Evolutionary conservation across 352 stramenopile genomes (phyloP).

Genomic region (Pythium phragmitis): DNA sequence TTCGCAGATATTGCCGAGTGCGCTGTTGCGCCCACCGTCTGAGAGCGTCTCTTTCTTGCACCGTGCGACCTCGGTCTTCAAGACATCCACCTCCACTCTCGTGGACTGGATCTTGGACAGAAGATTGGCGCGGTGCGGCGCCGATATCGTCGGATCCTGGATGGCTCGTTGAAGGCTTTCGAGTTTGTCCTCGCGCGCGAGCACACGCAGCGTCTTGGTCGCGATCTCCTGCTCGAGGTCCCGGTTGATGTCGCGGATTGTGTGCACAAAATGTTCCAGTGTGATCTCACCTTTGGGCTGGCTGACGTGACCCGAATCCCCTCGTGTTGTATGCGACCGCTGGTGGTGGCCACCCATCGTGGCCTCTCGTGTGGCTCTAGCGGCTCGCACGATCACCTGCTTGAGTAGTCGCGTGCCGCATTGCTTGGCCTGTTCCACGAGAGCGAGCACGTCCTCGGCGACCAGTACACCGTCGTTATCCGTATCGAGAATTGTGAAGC

Average conservation of each 20-base stretch:
- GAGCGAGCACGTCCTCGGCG: constrained; percentile 43
- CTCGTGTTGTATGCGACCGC: not conserved
- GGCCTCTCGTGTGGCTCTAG: constrained; percentile 34
- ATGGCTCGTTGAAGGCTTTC: constrained; percentile 15
- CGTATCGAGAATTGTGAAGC: constrained; percentile 65
- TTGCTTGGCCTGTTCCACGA: constrained; percentile 53
- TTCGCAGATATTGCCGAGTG: constrained; percentile 57
- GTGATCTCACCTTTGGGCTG: constrained; percentile 58
- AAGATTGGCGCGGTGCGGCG: constrained; percentile 1
- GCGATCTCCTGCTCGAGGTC: constrained; percentile 65
- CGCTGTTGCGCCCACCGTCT: constrained; percentile 30
- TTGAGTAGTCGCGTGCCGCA: constrained; percentile 45
- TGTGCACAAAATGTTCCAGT: constrained; percentile 54
- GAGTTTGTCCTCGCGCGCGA: constrained; percentile 43
- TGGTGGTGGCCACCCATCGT: not conserved
- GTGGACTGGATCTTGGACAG: constrained; percentile 23
- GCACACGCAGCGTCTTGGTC: constrained; percentile 48
- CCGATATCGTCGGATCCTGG: not conserved
- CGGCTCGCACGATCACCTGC: constrained; percentile 46
- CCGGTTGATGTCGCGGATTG: constrained; percentile 65
- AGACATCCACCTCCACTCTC: constrained; percentile 59
- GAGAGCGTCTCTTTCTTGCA: constrained; percentile 59
- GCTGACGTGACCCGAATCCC: not conserved
- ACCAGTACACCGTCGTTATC: constrained; percentile 58
- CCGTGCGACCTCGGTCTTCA: constrained; percentile 45